Percentiles rank a stretch among this genome's conserved stretches.
Evolutionary conservation across 305 asterid genomes (phyloP).

Genomic region (Salvia sclarea): DNA sequence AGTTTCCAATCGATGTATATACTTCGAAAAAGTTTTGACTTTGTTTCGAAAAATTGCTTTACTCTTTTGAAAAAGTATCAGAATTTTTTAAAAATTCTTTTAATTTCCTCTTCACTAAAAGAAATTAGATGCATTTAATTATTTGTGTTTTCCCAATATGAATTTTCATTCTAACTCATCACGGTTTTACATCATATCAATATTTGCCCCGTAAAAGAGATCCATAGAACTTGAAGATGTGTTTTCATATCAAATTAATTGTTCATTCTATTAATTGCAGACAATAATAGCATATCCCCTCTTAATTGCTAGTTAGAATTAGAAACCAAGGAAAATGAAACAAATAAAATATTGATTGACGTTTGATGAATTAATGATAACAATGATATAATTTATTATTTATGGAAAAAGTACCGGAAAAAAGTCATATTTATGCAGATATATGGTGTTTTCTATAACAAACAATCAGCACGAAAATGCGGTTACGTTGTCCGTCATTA

Average conservation of each 20-base stretch:
- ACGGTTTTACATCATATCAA: not conserved
- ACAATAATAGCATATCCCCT: not conserved
- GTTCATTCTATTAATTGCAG: not conserved
- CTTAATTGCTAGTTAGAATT: not conserved
- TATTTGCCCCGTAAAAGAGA: not conserved
- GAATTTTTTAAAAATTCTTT: not conserved
- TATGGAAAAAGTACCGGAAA: not conserved
- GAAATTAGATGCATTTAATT: not conserved
- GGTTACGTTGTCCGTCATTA: not conserved
- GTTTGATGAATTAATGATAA: not conserved
- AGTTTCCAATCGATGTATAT: too few relatives aligned
- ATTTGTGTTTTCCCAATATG: too few relatives aligned
- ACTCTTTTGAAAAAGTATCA: not conserved
- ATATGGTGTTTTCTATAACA: not conserved
- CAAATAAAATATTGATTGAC: not conserved
- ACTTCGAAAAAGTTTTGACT: not conserved
- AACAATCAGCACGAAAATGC: slow-evolving; percentile 7
- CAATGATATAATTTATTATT: not conserved
- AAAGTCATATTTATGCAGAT: not conserved
- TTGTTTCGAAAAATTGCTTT: not conserved
- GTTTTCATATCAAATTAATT: not conserved
- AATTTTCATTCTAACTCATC: too few relatives aligned
- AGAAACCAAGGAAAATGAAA: not conserved
- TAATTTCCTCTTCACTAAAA: not conserved
- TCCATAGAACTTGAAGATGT: not conserved